Percentiles rank a stretch among this genome's conserved stretches.
Evolutionary conservation across 2,329 filamentous ascomycete genomes (phyloP).

Genomic region (Exophiala sp.): DNA sequence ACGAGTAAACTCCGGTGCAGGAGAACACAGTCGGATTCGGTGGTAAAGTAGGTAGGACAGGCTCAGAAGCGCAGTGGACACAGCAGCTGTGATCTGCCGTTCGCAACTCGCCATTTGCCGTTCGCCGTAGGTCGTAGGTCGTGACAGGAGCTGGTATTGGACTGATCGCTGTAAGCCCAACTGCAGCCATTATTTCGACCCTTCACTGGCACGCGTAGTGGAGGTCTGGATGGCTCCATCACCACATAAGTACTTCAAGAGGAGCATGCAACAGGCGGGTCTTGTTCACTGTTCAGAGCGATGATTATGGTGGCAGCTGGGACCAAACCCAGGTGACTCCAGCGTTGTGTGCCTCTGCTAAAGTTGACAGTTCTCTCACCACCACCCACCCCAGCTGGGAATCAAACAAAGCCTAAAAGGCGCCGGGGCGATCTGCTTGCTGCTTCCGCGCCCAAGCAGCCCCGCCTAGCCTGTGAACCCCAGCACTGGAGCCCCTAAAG

Average conservation of each 20-base stretch:
- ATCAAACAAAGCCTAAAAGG: not conserved
- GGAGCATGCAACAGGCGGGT: too few relatives aligned
- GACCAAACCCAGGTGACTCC: too few relatives aligned
- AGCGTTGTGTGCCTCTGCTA: not conserved
- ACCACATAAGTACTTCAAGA: too few relatives aligned
- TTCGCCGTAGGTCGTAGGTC: not conserved
- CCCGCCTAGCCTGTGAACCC: slow-evolving; percentile 7
- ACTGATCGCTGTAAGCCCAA: too few relatives aligned
- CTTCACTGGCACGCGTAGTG: too few relatives aligned
- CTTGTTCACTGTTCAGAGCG: too few relatives aligned
- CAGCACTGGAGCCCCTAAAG: slow-evolving; percentile 6
- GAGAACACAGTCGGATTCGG: not conserved
- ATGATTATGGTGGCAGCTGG: too few relatives aligned
- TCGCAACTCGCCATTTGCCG: not conserved
- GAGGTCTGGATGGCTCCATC: too few relatives aligned
- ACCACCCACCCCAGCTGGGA: not conserved
- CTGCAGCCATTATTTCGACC: too few relatives aligned
- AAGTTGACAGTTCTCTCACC: not conserved
- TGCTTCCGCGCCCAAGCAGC: slow-evolving; percentile 7
- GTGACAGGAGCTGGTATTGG: not conserved
- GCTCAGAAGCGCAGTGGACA: not conserved
- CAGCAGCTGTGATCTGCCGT: not conserved
- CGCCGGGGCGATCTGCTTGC: slow-evolving; percentile 4
- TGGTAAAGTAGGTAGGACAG: not conserved
- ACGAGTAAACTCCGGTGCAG: not conserved